A percentile compares a stretch with the other conserved stretches of the same genome.
Evolutionary conservation across 192 early-diverging fungal genomes (phyloP).

Genomic region (Irineochytrium annulatum): DNA sequence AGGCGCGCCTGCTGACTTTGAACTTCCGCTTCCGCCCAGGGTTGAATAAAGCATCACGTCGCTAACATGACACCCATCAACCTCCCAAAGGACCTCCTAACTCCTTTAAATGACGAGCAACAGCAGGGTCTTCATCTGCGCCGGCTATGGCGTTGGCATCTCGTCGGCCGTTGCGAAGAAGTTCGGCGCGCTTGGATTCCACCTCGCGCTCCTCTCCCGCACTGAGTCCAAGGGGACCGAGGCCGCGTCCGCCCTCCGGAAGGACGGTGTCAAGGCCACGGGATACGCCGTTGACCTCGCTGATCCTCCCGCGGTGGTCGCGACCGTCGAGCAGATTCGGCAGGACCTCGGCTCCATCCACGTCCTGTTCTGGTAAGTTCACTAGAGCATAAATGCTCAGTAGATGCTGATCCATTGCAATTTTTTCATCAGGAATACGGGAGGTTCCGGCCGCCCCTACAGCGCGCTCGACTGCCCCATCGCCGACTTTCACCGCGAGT

Average conservation of each 20-base stretch:
- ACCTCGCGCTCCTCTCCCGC: conserved; percentile 27
- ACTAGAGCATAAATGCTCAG: too few relatives aligned
- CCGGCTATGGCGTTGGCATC: conserved; percentile 32
- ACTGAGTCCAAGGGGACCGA: conserved; percentile 25
- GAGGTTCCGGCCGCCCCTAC: too few relatives aligned
- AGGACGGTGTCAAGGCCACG: conserved; percentile 13
- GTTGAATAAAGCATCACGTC: too few relatives aligned
- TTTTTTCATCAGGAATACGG: too few relatives aligned
- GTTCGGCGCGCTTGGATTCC: conserved; percentile 19
- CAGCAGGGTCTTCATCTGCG: conserved; percentile 20
- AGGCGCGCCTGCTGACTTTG: too few relatives aligned
- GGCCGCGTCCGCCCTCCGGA: conserved; percentile 18
- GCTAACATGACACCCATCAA: too few relatives aligned
- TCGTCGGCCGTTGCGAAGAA: conserved; percentile 17
- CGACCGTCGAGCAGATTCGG: conserved; percentile 6
- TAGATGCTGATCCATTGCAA: too few relatives aligned
- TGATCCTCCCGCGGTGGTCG: conserved; percentile 12
- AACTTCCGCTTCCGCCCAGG: too few relatives aligned
- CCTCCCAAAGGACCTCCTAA: too few relatives aligned
- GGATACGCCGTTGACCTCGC: conserved; percentile 30
- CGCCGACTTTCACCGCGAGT: background rate
- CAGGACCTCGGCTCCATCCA: conserved; percentile 4
- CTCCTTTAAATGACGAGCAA: background rate
- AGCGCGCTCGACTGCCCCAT: conserved; percentile 1
- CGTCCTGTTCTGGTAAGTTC: conserved; percentile 29